Percentiles rank a stretch among this genome's conserved stretches.
phyloP scores from a whole-genome alignment of 768 basidiomycete species.

The Cyclocybe aegerita region DNA sequence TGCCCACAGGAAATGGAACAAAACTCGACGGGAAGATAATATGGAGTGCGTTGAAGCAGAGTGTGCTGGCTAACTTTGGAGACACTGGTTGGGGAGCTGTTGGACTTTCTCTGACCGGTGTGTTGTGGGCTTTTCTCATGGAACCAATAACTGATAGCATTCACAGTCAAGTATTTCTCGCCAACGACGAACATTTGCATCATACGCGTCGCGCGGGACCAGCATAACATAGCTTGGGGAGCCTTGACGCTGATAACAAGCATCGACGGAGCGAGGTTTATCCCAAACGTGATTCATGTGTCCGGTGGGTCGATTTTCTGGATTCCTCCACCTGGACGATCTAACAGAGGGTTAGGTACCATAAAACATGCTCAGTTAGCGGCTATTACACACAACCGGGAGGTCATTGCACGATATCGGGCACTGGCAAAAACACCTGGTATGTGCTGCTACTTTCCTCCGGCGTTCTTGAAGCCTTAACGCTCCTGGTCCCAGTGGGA shows the following conservation, averaged over 20 bases:
- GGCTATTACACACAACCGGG: constrained; percentile 72
- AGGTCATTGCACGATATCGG: constrained; percentile 67
- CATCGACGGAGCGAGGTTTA: constrained; percentile 56
- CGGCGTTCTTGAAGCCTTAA: neutral
- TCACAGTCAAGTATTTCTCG: constrained; percentile 84
- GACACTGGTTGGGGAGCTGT: constrained; percentile 87
- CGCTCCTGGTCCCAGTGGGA: constrained; percentile 33
- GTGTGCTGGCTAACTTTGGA: constrained; percentile 72
- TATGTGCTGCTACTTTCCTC: constrained; percentile 22
- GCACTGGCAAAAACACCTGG: constrained; percentile 52
- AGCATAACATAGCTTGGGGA: constrained; percentile 78
- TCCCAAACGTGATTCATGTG: constrained; percentile 79
- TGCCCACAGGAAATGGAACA: constrained; percentile 13
- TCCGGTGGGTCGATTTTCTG: constrained; percentile 56
- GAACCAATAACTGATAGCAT: neutral
- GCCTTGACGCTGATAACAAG: constrained; percentile 67
- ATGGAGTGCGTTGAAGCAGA: constrained; percentile 68
- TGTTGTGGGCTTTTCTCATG: constrained; percentile 13
- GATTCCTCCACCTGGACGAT: neutral
- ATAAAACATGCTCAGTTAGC: constrained; percentile 83
- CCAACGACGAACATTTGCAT: constrained; percentile 82
- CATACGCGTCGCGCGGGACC: constrained; percentile 81
- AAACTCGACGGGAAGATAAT: constrained; percentile 63
- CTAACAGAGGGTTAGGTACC: constrained; percentile 54
- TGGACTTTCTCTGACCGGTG: constrained; percentile 68